Base-by-base conservation (phyloP, 139 green algal genomes). In the Pycnococcus provasolii region DNA sequence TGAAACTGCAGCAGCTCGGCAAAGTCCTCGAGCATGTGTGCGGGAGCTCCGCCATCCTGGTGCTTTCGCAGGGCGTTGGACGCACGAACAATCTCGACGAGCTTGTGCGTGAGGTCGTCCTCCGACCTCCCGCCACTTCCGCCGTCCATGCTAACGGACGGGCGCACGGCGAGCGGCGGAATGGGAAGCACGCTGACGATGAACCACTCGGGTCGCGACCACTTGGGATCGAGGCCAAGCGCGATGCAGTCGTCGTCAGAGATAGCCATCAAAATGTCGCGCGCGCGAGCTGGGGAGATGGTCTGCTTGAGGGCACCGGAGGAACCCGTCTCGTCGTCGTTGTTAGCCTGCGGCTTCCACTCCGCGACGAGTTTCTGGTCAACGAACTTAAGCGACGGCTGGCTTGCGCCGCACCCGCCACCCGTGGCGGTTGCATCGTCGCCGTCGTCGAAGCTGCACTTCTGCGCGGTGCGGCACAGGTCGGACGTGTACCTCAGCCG, bases 21-120 rank as follows among this genome's bases (percentile, higher is more conserved):
- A 69, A 87, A 88, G 70, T 94, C 81, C 41, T 80, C 80, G 65
- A 97, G 84, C 67, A 96, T 90, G 79, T 96, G 89, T 62, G 86
- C 70, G n/a, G 89, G 84, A 13, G 89, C 85, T 44, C 93, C 93
- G 59, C 83, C 90, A 77, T 88, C 72, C 50, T 95, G 81, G 79
- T 95, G 86, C 46, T 77, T 79, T 67, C 78, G 80, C 58, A 99
- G 81, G 39, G 81, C 74, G 71, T 89, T 89, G 81, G 95, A 97
- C 53, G 87, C 82, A 50, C 91, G 89, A 15, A 98, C 79, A 68
- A 99, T 97, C 75, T 97, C 90, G 43, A 79, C 81, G 68, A 99
- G 83, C 79, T 98, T 95, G 79, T 97, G 87, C 4, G 93, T 99
- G 51, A 98, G 69, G 76, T 99, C 93, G 75, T 99, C 93, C 84